These are phyloP conservation scores for Ganoderma sinense DNA, from an alignment of 1,284 basidiomycete genomes.

Conservation along the genomic window DNA sequence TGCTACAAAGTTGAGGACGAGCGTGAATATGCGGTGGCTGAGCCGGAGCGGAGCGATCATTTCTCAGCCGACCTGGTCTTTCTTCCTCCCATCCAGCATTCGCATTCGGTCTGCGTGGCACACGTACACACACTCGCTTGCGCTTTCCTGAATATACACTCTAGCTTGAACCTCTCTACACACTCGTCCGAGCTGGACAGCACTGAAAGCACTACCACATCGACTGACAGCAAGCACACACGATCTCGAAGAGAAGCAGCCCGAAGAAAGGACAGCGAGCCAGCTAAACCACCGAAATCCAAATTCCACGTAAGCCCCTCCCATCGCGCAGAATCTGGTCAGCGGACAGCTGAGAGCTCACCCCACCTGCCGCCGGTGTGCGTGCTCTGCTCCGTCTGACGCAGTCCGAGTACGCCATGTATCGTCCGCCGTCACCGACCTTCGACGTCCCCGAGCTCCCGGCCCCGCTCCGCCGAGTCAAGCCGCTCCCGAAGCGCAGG, in stretches of 20 bases:
- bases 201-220: background rate
- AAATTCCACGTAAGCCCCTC: slow-evolving; percentile 11
- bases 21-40: slow-evolving; percentile 13
- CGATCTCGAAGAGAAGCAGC: background rate
- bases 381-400: background rate
- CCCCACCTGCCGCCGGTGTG: background rate
- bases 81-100: slow-evolving; percentile 13
- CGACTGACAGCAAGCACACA: slow-evolving; percentile 4
- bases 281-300: slow-evolving; percentile 3
- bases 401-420: slow-evolving; percentile 39
- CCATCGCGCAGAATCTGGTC: slow-evolving; percentile 7
- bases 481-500: slow-evolving; percentile 79
- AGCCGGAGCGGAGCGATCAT: slow-evolving; percentile 16
- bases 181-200: slow-evolving; percentile 8
- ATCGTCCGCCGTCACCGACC: slow-evolving; percentile 59
- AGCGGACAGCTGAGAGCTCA: background rate
- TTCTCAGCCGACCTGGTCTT: slow-evolving; percentile 6
- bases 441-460: slow-evolving; percentile 67
- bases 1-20: background rate
- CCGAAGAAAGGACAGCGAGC: background rate
- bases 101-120: slow-evolving; percentile 16
- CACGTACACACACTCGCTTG: slow-evolving; percentile 14
- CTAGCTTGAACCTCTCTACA: background rate
- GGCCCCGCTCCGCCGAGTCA: slow-evolving; percentile 66
- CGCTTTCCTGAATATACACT: slow-evolving; percentile 12